Conservation (phyloP, 1,139 yeast genomes). For the Candida tetrigidarum region DNA sequence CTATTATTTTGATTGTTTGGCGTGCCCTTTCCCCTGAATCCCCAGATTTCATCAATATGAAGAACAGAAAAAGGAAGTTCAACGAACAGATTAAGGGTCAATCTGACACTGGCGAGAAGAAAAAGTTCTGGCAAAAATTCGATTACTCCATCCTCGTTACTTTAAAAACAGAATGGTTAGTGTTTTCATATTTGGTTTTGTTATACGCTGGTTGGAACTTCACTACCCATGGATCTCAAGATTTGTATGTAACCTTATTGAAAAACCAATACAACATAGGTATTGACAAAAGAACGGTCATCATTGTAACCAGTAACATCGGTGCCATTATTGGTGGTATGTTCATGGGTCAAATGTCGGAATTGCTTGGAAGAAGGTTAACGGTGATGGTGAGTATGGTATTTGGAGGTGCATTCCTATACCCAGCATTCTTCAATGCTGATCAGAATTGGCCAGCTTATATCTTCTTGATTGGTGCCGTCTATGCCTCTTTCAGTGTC, state of each 20-base stretch:
- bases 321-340: constrained; percentile 58
- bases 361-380: constrained; percentile 51
- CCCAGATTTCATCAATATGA: constrained; percentile 25
- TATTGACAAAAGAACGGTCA: constrained; percentile 44
- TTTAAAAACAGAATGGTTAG: constrained; percentile 45
- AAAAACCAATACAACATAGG: constrained; percentile 40
- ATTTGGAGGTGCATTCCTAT: constrained; percentile 37
- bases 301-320: constrained; percentile 49
- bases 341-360: constrained; percentile 48
- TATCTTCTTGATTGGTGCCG: constrained; percentile 28
- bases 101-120: background rate
- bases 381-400: constrained; percentile 38
- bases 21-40: constrained; percentile 39
- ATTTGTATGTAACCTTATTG: constrained; percentile 53
- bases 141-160: constrained; percentile 23
- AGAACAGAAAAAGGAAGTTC: constrained; percentile 20
- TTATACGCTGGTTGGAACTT: constrained; percentile 56
- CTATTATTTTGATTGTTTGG: constrained; percentile 38
- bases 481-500: constrained; percentile 46
- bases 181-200: constrained; percentile 47
- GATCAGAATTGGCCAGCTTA: constrained; percentile 35
- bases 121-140: constrained; percentile 14
- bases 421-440: constrained; percentile 35
- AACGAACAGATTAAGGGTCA: constrained; percentile 11
- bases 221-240: constrained; percentile 60